These are phyloP conservation scores for Lactarius sanguifluus DNA, from an alignment of 768 basidiomycete genomes.

Conservation along the genomic window DNA sequence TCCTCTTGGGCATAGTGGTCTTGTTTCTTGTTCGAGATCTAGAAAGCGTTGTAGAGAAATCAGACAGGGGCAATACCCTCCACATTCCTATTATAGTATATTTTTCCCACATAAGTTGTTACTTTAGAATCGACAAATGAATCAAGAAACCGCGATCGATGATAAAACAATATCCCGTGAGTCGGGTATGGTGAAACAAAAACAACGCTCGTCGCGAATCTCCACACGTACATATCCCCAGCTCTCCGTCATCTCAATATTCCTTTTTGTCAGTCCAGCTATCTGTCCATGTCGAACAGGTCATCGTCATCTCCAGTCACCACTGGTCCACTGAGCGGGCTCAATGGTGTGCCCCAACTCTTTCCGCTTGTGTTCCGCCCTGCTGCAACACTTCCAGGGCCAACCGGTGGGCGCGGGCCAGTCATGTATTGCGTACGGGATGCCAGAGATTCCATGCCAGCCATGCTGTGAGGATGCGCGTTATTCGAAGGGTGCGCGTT, in stretches of 20 bases:
- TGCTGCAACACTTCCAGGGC: conserved; percentile 29
- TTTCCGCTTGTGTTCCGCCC: conserved; percentile 37
- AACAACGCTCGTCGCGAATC: conserved; percentile 14
- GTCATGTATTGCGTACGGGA: conserved; percentile 55
- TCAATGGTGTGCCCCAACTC: conserved; percentile 45
- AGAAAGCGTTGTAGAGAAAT: too few species aligned
- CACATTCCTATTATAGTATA: too few species aligned
- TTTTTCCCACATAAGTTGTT: too few species aligned
- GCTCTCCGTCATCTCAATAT: not conserved
- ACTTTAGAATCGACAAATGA: not conserved
- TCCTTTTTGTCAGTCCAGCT: conserved; percentile 29
- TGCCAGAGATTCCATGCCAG: conserved; percentile 52
- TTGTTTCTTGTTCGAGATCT: too few species aligned
- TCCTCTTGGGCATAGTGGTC: too few species aligned
- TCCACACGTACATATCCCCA: conserved; percentile 24
- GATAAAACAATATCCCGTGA: conserved; percentile 20
- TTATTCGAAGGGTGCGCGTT: conserved; percentile 33
- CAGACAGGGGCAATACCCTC: too few species aligned
- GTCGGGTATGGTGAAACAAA: conserved; percentile 26
- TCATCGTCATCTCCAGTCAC: conserved; percentile 63
- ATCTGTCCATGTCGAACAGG: conserved; percentile 67
- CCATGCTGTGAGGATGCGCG: conserved; percentile 32
- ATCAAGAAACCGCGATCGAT: conserved; percentile 20
- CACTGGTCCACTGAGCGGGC: conserved; percentile 63
- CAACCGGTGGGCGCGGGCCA: conserved; percentile 31